A percentile compares a stretch with the other conserved stretches of the same genome.
Conservation (phyloP, 1,284 basidiomycete genomes). For the Volvariella surrecta region DNA sequence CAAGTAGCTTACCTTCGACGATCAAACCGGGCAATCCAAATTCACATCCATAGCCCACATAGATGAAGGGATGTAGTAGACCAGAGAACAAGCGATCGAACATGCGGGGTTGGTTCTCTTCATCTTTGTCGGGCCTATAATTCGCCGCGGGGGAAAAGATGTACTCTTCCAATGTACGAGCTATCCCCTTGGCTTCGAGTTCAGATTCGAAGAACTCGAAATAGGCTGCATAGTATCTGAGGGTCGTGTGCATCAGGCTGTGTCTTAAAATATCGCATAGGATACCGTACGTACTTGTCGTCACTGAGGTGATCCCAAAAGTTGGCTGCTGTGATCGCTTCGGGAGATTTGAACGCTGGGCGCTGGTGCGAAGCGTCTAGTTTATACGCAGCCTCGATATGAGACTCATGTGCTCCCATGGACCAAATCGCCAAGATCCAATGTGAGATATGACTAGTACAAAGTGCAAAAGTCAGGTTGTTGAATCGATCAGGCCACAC, state of each 20-base stretch:
- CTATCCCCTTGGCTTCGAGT: conserved; percentile 28
- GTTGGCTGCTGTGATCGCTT: conserved; percentile 22
- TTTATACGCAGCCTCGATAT: conserved; percentile 32
- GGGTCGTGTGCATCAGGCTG: neutral
- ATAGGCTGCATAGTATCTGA: conserved; percentile 47
- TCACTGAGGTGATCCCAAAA: conserved; percentile 34
- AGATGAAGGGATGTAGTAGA: conserved; percentile 53
- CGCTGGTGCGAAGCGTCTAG: conserved; percentile 24
- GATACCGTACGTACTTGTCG: conserved; percentile 22
- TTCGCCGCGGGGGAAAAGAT: conserved; percentile 43
- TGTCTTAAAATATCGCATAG: neutral
- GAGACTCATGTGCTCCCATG: conserved; percentile 27
- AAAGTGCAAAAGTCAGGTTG: conserved; percentile 4
- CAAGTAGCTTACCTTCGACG: conserved; percentile 44
- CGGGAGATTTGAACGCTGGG: conserved; percentile 25
- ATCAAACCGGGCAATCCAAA: conserved; percentile 48
- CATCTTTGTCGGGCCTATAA: conserved; percentile 16
- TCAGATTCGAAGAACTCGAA: conserved; percentile 36
- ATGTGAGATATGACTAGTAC: conserved; percentile 29
- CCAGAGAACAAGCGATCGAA: conserved; percentile 44
- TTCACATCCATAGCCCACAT: conserved; percentile 48
- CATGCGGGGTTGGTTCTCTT: conserved; percentile 40
- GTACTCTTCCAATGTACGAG: conserved; percentile 35
- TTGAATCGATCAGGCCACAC: neutral
- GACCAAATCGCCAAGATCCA: conserved; percentile 32